phyloP scores from a whole-genome alignment of 441 rosid genomes.

The Populus trichocarpa region DNA sequence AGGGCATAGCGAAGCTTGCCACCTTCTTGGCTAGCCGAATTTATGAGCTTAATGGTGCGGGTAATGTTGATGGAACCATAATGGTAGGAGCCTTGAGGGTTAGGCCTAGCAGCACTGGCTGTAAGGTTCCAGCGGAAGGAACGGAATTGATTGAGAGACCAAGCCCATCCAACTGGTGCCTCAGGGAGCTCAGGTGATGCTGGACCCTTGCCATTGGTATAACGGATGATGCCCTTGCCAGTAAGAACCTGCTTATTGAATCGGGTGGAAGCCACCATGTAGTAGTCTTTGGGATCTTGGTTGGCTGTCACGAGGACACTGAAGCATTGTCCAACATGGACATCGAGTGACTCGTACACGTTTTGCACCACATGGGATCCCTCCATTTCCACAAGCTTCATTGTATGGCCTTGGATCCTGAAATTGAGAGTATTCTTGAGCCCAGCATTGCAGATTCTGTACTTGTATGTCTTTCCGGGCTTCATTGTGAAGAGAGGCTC shows the following conservation, averaged over 20 bases:
- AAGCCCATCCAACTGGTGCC: constrained; percentile 60
- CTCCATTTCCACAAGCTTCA: constrained; percentile 78
- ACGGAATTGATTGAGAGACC: constrained; percentile 75
- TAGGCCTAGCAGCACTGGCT: constrained; percentile 72
- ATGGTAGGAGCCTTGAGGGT: constrained; percentile 74
- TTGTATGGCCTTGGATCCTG: constrained; percentile 56
- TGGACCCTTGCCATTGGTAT: constrained; percentile 36
- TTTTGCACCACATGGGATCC: constrained; percentile 67
- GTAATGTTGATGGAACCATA: constrained; percentile 60
- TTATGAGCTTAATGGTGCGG: constrained; percentile 55
- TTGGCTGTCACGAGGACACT: constrained; percentile 50
- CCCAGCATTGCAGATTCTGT: constrained; percentile 61
- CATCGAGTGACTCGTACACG: constrained; percentile 61
- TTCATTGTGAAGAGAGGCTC: constrained; percentile 68
- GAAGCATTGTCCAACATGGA: constrained; percentile 64
- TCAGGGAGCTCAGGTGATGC: constrained; percentile 44
- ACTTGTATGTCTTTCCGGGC: constrained; percentile 62
- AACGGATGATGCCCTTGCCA: constrained; percentile 47
- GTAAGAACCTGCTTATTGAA: constrained; percentile 36
- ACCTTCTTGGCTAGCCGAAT: constrained; percentile 21
- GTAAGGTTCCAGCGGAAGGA: constrained; percentile 72
- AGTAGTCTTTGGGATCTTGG: constrained; percentile 50
- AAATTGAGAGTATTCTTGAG: constrained; percentile 51
- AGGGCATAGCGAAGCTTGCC: constrained; percentile 59
- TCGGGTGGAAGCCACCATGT: constrained; percentile 62